Percentiles rank a stretch among this genome's conserved stretches.
phyloP scores from a whole-genome alignment of 164 flowering plant species.

The Berberis thunbergii region DNA sequence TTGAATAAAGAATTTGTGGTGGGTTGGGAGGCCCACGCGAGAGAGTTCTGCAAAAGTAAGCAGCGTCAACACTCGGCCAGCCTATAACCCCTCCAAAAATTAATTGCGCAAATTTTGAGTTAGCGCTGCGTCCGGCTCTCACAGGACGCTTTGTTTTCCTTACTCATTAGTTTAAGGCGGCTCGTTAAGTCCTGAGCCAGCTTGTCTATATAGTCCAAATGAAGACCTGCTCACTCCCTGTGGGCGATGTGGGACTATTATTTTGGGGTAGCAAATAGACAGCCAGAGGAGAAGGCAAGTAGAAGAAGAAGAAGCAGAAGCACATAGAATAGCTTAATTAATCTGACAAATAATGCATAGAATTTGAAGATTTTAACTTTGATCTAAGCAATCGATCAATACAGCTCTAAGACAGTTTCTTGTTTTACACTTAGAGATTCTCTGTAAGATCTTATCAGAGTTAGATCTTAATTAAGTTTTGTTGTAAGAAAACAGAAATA shows the following conservation, averaged over 20 bases:
- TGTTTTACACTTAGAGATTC: too few relatives aligned
- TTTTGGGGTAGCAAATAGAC: too few relatives aligned
- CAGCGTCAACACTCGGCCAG: constrained; percentile 96
- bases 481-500: too few relatives aligned
- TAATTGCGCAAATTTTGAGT: constrained; percentile 33
- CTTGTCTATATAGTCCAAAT: neutral
- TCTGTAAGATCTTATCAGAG: too few relatives aligned
- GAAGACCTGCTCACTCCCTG: neutral
- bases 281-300: too few relatives aligned
- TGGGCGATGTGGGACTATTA: constrained; percentile 1
- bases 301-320: too few relatives aligned
- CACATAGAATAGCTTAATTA: too few relatives aligned
- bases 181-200: neutral
- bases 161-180: constrained; percentile 99
- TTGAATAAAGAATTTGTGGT: neutral
- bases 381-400: too few relatives aligned
- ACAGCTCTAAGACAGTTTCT: too few relatives aligned
- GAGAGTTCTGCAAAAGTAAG: constrained; percentile 99
- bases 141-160: constrained; percentile 97
- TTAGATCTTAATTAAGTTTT: too few relatives aligned
- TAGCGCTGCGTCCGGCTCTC: constrained; percentile 73
- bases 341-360: too few relatives aligned
- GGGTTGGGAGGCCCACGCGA: constrained; percentile 87
- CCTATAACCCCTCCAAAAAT: constrained; percentile 98
- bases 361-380: too few relatives aligned